Evolutionary conservation across 2,329 filamentous ascomycete species (phyloP), one percentile per base, ranked within the genome.

Genomic region (Metarhizium anisopliae): DNA sequence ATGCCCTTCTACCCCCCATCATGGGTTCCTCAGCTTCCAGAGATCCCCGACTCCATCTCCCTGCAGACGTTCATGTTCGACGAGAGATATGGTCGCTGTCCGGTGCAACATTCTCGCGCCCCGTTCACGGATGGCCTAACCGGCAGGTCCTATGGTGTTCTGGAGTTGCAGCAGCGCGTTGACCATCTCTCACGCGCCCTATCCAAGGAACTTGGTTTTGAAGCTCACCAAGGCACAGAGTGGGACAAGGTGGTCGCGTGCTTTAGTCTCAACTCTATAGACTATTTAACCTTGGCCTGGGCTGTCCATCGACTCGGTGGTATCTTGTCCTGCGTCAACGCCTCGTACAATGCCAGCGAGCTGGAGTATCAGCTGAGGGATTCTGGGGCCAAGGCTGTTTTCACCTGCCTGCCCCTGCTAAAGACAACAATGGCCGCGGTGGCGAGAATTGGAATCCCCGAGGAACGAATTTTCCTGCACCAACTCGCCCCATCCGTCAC

Each of bases 181-280:
- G 83, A 89, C 52, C 75, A 76, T 53, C 75, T 65, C n/a, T 59
- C 62, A 86, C 29, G 76, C 83, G 45, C 77, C 80, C 53, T 83
- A 77, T 20, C 70, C 20, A 81, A 85, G 61, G 83, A 89, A 61
- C 73, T 92, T 56, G 84, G 82, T 54, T 90, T 87, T 81, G 66
- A 77, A n/a, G 81, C 85, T 2, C 86, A 89, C 61, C 67, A 81
- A 53, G 87, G 85, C 6, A 80, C 81, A 0, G 86, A 90, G 64
- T 91, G 85, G 83, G 87, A 92, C 62, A 92, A 91, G 70, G 84
- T 90, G 20, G 71, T 87, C 47, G 84, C 77, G 3, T 75, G 90
- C 42, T 92, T 88, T 70, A 84, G 83, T 25, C 68, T 89, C 58
- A 94, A 93, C 64, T 86, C 87, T 40, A 56, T 88, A 82, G 79